phyloP scores from a whole-genome alignment of 2,329 filamentous ascomycete species.

The Colletotrichum cuscutae region DNA sequence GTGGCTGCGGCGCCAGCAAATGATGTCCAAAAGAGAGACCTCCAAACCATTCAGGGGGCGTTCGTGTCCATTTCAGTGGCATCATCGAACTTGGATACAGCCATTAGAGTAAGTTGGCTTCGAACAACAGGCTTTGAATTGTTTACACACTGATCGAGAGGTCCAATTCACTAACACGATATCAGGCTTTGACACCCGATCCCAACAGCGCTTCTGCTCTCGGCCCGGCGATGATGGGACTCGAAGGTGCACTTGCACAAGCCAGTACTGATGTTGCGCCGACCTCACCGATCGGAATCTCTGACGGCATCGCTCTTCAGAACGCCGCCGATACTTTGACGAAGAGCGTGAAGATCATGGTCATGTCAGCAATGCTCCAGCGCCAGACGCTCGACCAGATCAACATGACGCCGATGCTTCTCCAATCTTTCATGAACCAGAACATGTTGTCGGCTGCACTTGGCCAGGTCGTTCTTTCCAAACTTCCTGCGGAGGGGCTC shows the following conservation, averaged over 20 bases:
- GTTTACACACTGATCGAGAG: background rate
- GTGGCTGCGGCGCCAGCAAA: background rate
- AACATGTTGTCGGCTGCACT: slow-evolving; percentile 20
- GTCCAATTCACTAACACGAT: background rate
- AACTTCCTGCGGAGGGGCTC: slow-evolving; percentile 23
- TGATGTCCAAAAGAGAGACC: background rate
- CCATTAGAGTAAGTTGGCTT: background rate
- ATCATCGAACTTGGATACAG: slow-evolving; percentile 6
- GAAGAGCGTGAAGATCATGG: slow-evolving; percentile 34
- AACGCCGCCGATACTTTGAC: slow-evolving; percentile 14
- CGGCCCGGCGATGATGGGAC: background rate
- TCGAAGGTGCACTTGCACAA: slow-evolving; percentile 30
- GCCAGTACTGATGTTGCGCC: slow-evolving; percentile 24
- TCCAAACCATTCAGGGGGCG: background rate
- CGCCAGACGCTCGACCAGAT: slow-evolving; percentile 25
- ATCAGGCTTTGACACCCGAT: slow-evolving; percentile 17
- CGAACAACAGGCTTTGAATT: background rate
- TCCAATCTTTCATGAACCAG: slow-evolving; percentile 24
- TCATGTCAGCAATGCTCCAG: slow-evolving; percentile 32
- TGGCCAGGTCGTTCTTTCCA: slow-evolving; percentile 13
- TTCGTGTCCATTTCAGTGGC: slow-evolving; percentile 6
- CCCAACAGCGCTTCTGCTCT: slow-evolving; percentile 14
- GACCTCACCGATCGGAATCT: slow-evolving; percentile 39
- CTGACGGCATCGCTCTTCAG: slow-evolving; percentile 36
- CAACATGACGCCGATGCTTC: slow-evolving; percentile 8